Conservation (phyloP, 1,284 basidiomycete genomes). For the Tremellales sp. region DNA sequence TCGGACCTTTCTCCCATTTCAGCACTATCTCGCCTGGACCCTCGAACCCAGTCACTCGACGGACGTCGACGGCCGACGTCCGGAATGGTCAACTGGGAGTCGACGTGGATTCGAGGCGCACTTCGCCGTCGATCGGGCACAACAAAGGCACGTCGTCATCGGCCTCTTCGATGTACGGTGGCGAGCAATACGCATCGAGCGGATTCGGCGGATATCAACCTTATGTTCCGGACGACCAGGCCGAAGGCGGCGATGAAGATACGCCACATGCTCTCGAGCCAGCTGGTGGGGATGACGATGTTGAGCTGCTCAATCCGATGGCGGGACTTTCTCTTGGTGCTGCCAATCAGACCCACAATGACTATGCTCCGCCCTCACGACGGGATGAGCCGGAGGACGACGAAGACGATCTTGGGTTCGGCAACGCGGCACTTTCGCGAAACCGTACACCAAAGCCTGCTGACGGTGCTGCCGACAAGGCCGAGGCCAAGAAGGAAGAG, state of each 20-base stretch:
- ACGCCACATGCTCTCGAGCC: constrained; percentile 18
- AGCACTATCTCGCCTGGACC: constrained; percentile 83
- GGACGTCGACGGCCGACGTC: constrained; percentile 30
- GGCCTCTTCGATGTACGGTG: constrained; percentile 8
- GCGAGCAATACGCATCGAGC: constrained; percentile 1
- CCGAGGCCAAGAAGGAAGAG: constrained; percentile 18
- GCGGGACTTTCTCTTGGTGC: constrained; percentile 51
- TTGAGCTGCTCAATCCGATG: constrained; percentile 83
- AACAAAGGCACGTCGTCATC: constrained; percentile 4
- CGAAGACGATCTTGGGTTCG: constrained; percentile 82
- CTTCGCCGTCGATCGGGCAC: constrained; percentile 6
- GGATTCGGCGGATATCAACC: neutral
- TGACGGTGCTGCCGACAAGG: constrained; percentile 12
- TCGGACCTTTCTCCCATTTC: constrained; percentile 90
- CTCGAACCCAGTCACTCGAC: constrained; percentile 56
- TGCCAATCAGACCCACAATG: neutral
- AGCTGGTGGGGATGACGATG: constrained; percentile 38
- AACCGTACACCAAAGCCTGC: constrained; percentile 43
- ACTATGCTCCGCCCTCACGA: constrained; percentile 18
- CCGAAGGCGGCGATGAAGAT: neutral
- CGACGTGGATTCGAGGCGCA: constrained; percentile 11
- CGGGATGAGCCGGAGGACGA: constrained; percentile 52
- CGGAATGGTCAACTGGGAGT: constrained; percentile 15
- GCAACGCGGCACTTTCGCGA: constrained; percentile 59
- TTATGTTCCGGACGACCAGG: constrained; percentile 2